Conservation (phyloP, 176 grass and related monocot species). For the Aegilops longissima region DNA sequence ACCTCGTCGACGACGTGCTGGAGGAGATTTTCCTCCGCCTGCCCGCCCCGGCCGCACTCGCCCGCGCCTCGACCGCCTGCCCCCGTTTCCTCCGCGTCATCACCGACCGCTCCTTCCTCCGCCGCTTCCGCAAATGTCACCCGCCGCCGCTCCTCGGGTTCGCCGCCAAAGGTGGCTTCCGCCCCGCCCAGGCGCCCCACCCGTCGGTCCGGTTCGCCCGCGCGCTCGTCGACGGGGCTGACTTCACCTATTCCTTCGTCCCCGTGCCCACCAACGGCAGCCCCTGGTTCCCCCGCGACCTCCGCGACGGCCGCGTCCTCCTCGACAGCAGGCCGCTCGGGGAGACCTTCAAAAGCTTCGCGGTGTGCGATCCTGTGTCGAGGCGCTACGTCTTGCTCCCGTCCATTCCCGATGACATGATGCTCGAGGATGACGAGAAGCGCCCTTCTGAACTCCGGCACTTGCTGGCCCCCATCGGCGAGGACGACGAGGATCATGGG, state of each 20-base stretch:
- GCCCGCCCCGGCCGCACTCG: background rate
- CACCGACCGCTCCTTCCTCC: background rate
- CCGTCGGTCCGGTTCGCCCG: background rate
- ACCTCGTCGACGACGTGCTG: background rate
- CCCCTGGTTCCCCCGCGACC: background rate
- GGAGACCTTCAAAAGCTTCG: background rate
- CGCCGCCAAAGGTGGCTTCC: background rate
- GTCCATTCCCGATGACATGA: background rate
- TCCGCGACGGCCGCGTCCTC: background rate
- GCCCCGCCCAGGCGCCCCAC: background rate
- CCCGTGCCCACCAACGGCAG: background rate
- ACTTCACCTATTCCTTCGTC: background rate
- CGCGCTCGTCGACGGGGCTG: background rate
- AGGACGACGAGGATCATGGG: background rate
- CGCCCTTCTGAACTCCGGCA: background rate
- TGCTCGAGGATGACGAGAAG: background rate
- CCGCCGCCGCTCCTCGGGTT: background rate
- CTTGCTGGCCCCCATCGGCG: background rate
- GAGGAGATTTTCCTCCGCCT: slow-evolving; percentile 2
- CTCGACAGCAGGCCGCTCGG: background rate
- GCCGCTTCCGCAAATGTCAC: background rate
- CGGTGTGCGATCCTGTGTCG: background rate
- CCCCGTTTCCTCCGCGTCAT: background rate
- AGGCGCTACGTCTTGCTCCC: background rate
- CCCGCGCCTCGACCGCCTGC: background rate